phyloP scores from a whole-genome alignment of 202 grass and related monocot genomes.

The Alloteropsis angusta region DNA sequence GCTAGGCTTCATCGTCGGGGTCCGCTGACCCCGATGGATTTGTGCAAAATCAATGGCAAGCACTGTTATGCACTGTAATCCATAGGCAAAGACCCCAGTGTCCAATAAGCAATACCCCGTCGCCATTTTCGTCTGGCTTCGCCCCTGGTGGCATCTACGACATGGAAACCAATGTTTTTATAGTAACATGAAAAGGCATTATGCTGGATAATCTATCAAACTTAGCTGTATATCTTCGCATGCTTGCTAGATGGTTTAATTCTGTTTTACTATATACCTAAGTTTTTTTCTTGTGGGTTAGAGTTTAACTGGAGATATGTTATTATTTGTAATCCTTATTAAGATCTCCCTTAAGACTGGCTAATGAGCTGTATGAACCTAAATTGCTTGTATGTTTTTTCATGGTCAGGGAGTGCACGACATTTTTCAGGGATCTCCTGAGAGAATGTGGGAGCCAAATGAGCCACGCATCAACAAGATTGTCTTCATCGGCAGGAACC shows the following conservation, averaged over 20 bases:
- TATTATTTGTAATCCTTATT: not conserved
- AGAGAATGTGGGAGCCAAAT: constrained; percentile 73
- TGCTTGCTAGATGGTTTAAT: not conserved
- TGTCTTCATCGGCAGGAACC: constrained; percentile 91
- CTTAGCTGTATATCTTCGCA: not conserved
- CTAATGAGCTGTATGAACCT: not conserved
- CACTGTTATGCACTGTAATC: too few relatives aligned
- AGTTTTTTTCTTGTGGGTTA: not conserved
- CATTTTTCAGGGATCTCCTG: constrained; percentile 97
- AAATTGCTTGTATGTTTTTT: not conserved
- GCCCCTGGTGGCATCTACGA: not conserved
- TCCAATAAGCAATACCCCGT: too few relatives aligned
- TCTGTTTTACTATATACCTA: not conserved
- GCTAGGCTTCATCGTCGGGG: too few relatives aligned
- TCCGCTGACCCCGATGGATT: too few relatives aligned
- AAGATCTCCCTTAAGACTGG: not conserved
- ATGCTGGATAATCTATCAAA: not conserved
- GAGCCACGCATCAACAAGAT: constrained; percentile 90
- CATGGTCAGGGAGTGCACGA: constrained; percentile 81
- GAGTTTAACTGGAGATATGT: not conserved
- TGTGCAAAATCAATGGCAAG: too few relatives aligned
- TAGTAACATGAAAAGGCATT: not conserved
- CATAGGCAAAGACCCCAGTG: too few relatives aligned
- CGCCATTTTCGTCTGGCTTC: too few relatives aligned
- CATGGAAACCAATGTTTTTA: not conserved